Conservation (phyloP, 2,329 filamentous ascomycete genomes). For the Nakataea oryzae region DNA sequence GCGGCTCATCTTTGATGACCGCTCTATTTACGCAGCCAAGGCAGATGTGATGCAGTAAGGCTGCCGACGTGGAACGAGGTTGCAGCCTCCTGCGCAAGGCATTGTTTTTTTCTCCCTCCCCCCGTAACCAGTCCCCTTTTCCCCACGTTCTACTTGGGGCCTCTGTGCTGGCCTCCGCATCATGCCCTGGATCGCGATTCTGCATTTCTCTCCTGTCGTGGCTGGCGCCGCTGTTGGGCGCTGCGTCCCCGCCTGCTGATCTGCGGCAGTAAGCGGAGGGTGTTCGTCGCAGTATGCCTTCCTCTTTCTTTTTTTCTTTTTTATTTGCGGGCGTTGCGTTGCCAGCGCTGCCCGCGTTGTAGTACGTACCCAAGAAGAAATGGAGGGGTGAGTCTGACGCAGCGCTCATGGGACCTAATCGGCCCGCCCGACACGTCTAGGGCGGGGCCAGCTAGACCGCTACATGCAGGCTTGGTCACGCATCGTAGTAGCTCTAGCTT, state of each 20-base stretch:
- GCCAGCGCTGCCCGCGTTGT: not conserved
- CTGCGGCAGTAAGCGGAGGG: no score
- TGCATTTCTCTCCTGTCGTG: not conserved
- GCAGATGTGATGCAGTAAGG: not conserved
- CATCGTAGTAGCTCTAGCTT: not conserved
- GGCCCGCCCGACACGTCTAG: not conserved
- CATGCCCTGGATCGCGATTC: not conserved
- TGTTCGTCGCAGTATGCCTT: no score
- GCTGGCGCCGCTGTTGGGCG: not conserved
- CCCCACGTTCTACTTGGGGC: not conserved
- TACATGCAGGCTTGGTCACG: not conserved
- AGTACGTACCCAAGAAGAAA: not conserved
- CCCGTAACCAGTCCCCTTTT: not conserved
- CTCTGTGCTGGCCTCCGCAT: not conserved
- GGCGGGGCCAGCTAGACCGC: not conserved
- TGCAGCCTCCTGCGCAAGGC: conserved; percentile 1
- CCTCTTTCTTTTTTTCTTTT: not conserved
- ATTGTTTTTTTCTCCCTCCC: no score
- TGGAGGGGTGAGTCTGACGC: not conserved
- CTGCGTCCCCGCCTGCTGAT: no score
- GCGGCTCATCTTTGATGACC: not conserved
- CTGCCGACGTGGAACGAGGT: not conserved
- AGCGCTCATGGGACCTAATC: not conserved
- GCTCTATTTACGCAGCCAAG: not conserved
- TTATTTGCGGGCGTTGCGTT: not conserved